A percentile compares a stretch with the other conserved stretches of the same genome.
These are phyloP conservation scores for Stentor roeselii DNA, from an alignment of 73 alveolate genomes.

Conservation along the genomic window DNA sequence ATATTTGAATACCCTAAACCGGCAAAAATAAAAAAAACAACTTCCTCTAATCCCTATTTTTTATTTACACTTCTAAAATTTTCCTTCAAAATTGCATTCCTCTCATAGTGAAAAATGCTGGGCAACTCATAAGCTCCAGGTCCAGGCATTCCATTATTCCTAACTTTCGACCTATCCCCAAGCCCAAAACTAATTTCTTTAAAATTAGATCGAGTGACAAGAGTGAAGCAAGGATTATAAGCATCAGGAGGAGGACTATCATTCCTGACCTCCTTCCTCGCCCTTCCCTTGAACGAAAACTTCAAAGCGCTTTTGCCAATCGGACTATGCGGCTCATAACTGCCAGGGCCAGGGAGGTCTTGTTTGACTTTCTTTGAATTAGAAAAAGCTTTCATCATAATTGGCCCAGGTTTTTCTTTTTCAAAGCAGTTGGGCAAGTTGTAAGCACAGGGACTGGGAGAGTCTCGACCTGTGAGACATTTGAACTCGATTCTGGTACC, in stretches of 20 bases:
- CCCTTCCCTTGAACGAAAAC: neutral
- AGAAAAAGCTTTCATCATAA: neutral
- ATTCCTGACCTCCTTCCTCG: neutral
- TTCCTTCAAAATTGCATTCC: neutral
- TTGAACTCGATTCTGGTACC: neutral
- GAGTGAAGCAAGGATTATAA: neutral
- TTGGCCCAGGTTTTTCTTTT: neutral
- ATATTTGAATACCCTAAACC: no score
- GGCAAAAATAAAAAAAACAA: no score
- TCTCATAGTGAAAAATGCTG: neutral
- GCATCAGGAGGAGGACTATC: constrained; percentile 5
- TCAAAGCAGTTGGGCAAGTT: neutral
- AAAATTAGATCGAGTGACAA: neutral
- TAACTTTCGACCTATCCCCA: neutral
- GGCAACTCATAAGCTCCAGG: constrained; percentile 22
- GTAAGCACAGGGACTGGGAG: neutral
- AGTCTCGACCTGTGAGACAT: neutral
- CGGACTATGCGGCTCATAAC: neutral
- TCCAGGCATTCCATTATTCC: neutral
- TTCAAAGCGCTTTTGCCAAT: neutral
- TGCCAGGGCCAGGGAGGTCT: constrained; percentile 20
- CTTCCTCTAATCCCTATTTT: no score
- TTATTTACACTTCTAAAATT: neutral
- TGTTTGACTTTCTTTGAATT: no score
- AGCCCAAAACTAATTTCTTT: neutral